Evolutionary conservation across 1,284 basidiomycete species (phyloP).

Genomic region (Naganishia liquefaciens): DNA sequence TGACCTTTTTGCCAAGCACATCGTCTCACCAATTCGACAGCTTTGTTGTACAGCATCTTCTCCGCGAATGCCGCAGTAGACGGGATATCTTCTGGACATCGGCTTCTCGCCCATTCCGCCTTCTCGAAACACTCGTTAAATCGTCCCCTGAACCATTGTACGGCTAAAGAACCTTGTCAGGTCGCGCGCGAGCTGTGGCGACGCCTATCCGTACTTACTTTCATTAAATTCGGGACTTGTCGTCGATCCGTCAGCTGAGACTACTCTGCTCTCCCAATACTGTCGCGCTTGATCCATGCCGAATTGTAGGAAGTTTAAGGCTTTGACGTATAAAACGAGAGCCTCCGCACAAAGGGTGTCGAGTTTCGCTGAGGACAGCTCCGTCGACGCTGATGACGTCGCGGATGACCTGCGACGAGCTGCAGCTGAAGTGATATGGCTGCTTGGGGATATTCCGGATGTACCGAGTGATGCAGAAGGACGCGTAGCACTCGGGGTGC

Average conservation of each 20-base stretch:
- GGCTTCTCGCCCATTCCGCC: conserved; percentile 59
- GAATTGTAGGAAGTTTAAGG: conserved; percentile 88
- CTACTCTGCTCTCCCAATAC: conserved; percentile 53
- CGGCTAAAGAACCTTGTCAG: conserved; percentile 45
- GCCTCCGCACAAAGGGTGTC: conserved; percentile 64
- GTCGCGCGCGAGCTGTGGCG: background rate
- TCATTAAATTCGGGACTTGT: conserved; percentile 59
- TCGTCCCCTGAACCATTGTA: conserved; percentile 60
- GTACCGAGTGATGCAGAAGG: conserved; percentile 18
- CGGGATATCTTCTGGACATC: conserved; percentile 56
- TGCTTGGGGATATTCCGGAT: conserved; percentile 16
- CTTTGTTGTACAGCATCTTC: conserved; percentile 60
- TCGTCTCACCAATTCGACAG: conserved; percentile 55
- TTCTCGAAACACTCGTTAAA: conserved; percentile 63
- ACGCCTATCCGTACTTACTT: conserved; percentile 48
- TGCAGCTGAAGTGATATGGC: conserved; percentile 12
- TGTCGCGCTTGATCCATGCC: conserved; percentile 67
- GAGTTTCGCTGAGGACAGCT: conserved; percentile 34
- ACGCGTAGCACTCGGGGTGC: conserved; percentile 52
- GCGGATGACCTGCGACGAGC: conserved; percentile 36
- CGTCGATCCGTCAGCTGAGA: conserved; percentile 36
- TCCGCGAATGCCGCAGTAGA: conserved; percentile 56
- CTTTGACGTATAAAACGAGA: conserved; percentile 87
- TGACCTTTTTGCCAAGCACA: conserved; percentile 74
- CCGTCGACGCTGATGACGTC: conserved; percentile 37